A percentile compares a stretch with the other conserved stretches of the same genome.
Evolutionary conservation across 768 basidiomycete species (phyloP).

Genomic region (Lactarius quietus): DNA sequence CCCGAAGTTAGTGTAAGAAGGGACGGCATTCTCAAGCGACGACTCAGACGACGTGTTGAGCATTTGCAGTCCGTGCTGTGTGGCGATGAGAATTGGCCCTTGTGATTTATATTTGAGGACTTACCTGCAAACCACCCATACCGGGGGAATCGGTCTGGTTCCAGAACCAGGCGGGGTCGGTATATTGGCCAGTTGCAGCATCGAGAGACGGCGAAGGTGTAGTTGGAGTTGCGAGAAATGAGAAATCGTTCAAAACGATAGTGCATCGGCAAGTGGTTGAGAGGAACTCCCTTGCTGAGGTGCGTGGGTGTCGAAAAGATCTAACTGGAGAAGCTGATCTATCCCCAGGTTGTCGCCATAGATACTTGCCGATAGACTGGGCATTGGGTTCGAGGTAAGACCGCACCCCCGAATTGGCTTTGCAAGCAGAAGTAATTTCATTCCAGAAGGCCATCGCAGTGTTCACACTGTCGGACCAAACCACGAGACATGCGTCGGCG

Average conservation of each 20-base stretch:
- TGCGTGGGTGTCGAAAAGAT: background rate
- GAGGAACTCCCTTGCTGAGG: background rate
- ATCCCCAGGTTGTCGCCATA: background rate
- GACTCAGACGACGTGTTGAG: background rate
- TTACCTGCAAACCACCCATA: slow-evolving; percentile 1
- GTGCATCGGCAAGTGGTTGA: background rate
- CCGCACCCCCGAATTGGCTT: background rate
- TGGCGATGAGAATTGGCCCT: background rate
- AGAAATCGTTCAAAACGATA: background rate
- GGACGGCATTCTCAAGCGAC: background rate
- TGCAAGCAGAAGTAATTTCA: background rate
- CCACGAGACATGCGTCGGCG: background rate
- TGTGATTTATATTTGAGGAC: background rate
- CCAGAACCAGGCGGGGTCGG: background rate
- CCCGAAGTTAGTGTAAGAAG: background rate
- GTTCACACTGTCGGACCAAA: slow-evolving; percentile 10
- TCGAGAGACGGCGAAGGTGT: background rate
- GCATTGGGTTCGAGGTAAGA: background rate
- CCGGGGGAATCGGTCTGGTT: background rate
- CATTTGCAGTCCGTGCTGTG: background rate
- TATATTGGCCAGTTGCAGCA: background rate
- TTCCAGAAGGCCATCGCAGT: background rate
- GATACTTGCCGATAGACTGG: background rate
- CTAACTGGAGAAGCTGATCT: background rate
- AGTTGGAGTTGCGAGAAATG: background rate